These are phyloP conservation scores for Logfia minima DNA, from an alignment of 129 eudicot species.

Conservation along the genomic window DNA sequence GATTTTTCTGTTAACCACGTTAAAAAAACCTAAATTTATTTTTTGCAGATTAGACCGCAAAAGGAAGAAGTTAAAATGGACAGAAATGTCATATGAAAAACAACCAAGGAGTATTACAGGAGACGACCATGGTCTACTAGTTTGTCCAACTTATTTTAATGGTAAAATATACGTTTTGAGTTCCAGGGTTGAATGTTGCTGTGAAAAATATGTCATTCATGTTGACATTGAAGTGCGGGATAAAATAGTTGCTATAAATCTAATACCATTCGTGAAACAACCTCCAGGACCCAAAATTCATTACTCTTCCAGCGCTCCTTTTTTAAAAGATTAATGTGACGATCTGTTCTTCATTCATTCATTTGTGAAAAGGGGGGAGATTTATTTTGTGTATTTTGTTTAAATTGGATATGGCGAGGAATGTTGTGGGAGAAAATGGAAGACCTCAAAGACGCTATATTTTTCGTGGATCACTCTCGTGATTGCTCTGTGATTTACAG, in stretches of 20 bases:
- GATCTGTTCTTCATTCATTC: not conserved
- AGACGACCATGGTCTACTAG: not conserved
- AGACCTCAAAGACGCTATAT: slow-evolving; percentile 12
- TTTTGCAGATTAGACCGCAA: slow-evolving; percentile 9
- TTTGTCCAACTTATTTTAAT: not conserved
- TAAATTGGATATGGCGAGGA: slow-evolving; percentile 17
- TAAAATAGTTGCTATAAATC: not conserved
- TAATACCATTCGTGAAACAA: not conserved
- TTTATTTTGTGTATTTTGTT: not conserved
- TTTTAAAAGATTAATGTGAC: not conserved
- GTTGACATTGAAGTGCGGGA: slow-evolving; percentile 5
- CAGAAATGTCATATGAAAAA: slow-evolving; percentile 3
- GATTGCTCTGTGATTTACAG: not conserved
- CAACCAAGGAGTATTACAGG: not conserved
- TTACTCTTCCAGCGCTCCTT: not conserved
- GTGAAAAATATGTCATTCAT: not conserved
- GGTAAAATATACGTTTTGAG: slow-evolving; percentile 27
- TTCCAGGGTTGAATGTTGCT: fast-evolving
- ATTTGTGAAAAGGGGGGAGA: not conserved
- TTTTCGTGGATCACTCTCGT: slow-evolving; percentile 4
- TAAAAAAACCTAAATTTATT: slow-evolving; percentile 1
- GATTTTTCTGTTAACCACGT: not conserved
- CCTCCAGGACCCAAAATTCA: not conserved
- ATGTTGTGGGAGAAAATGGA: slow-evolving; percentile 18
- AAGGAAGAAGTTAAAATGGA: slow-evolving; percentile 25